phyloP scores from a whole-genome alignment of 1,284 basidiomycete genomes.

The Rhodotorula sp. region DNA sequence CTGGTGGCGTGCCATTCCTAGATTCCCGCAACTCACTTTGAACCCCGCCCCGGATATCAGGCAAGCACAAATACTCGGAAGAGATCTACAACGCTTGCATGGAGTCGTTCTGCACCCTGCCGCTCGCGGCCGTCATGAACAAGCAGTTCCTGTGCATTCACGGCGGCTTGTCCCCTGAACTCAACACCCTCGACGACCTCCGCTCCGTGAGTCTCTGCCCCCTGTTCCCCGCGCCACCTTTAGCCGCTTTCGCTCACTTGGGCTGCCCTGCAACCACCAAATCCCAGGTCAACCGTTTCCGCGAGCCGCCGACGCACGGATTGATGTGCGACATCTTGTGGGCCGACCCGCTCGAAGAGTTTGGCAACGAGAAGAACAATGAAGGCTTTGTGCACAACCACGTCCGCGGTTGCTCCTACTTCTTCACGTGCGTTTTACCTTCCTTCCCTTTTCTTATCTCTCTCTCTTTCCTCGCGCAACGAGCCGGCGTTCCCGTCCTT shows the following conservation, averaged over 20 bases:
- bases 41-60: constrained; percentile 49
- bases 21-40: neutral
- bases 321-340: constrained; percentile 94
- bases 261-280: too few relatives aligned
- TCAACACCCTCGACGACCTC: constrained; percentile 87
- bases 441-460: neutral
- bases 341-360: constrained; percentile 92
- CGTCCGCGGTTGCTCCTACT: constrained; percentile 91
- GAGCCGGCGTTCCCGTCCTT: neutral
- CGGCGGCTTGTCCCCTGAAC: constrained; percentile 84
- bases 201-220: constrained; percentile 58
- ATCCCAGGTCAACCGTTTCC: constrained; percentile 80
- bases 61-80: constrained; percentile 92
- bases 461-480: neutral
- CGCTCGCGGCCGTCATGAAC: constrained; percentile 92
- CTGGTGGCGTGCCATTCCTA: neutral
- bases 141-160: constrained; percentile 97
- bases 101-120: constrained; percentile 88
- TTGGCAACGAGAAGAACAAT: constrained; percentile 81
- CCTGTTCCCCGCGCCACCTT: neutral
- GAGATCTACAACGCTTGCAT: constrained; percentile 85
- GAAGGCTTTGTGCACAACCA: constrained; percentile 89
- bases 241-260: neutral
- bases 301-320: constrained; percentile 89
- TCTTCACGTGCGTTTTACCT: constrained; percentile 73